Conservation (phyloP, 345 rosid species). For the Firmiana major region DNA sequence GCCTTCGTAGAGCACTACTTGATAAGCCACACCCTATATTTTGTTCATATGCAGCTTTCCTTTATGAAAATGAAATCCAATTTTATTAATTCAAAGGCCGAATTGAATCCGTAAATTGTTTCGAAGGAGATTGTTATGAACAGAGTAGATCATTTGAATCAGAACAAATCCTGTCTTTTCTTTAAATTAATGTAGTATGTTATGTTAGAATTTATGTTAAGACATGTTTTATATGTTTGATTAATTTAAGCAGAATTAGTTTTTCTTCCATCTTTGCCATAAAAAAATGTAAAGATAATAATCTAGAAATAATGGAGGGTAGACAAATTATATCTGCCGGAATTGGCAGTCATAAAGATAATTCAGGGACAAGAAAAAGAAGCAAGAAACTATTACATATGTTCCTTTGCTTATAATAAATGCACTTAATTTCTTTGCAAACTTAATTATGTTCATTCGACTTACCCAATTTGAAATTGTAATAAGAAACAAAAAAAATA, state of each 20-base stretch:
- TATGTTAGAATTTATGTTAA: neutral
- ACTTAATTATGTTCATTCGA: neutral
- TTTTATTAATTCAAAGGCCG: neutral
- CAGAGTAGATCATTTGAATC: neutral
- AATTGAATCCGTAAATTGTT: neutral
- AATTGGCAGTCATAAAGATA: neutral
- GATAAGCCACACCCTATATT: slow-evolving; percentile 13
- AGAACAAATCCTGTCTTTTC: neutral
- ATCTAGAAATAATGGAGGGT: neutral
- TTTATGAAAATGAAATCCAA: slow-evolving; percentile 4
- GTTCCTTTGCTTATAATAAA: neutral
- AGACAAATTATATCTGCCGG: neutral
- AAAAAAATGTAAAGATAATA: neutral
- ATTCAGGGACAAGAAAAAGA: neutral
- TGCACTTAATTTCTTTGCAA: neutral
- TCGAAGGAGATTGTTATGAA: neutral
- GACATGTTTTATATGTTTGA: neutral
- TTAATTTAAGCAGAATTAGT: neutral
- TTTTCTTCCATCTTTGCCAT: neutral
- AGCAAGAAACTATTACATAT: neutral
- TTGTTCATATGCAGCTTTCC: slow-evolving; percentile 22
- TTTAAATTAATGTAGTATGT: neutral
- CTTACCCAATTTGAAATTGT: neutral
- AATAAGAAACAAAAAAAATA: neutral
- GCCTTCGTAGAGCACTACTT: slow-evolving; percentile 18